Conservation (phyloP, 202 grass and related monocot genomes). For the Carex arenaria region DNA sequence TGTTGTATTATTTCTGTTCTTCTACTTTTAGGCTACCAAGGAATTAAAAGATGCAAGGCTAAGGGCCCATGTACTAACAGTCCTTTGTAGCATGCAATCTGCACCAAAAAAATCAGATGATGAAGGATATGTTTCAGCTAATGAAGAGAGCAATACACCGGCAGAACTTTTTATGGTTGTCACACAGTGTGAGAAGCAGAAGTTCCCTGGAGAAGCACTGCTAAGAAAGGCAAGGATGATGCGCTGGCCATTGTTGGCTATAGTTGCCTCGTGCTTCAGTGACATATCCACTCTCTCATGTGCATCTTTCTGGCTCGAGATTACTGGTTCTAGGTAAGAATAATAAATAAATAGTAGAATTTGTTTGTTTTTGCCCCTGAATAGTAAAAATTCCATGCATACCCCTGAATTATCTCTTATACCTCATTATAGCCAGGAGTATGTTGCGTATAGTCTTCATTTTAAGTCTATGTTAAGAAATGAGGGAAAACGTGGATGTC, state of each 20-base stretch:
- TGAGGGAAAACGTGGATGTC: background rate
- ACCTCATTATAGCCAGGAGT: background rate
- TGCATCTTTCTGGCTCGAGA: constrained; percentile 88
- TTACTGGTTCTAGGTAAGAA: constrained; percentile 79
- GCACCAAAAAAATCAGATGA: constrained; percentile 61
- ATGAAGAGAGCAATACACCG: constrained; percentile 38
- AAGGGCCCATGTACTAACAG: constrained; percentile 77
- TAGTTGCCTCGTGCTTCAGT: constrained; percentile 91
- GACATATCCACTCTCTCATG: constrained; percentile 78
- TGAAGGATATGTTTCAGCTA: constrained; percentile 35
- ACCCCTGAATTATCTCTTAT: background rate
- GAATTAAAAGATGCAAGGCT: constrained; percentile 81
- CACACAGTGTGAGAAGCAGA: constrained; percentile 73
- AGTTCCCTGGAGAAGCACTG: constrained; percentile 80
- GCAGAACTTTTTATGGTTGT: constrained; percentile 75
- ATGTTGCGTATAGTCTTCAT: background rate
- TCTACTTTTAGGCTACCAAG: constrained; percentile 64
- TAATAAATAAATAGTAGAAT: constrained; percentile 4
- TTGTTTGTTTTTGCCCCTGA: background rate
- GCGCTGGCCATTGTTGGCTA: constrained; percentile 79
- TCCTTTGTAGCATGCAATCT: constrained; percentile 64
- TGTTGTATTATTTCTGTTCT: constrained; percentile 16
- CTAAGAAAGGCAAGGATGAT: constrained; percentile 80
- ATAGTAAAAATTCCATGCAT: background rate
- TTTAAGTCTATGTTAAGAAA: background rate